Base-by-base conservation (phyloP, 768 basidiomycete species). In the Xerocomus brunneocitrinus region DNA sequence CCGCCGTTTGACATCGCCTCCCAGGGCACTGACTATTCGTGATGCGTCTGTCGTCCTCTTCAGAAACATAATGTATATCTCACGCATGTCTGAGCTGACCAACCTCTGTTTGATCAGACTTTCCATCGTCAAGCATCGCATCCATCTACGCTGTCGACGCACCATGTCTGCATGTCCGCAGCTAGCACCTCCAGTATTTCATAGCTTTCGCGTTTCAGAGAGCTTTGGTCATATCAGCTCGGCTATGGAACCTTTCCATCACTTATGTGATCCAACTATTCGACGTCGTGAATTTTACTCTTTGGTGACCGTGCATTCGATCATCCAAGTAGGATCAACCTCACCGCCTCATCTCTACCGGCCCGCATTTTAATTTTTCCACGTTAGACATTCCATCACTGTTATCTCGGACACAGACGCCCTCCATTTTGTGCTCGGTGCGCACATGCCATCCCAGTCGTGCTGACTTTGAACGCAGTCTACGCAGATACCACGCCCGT, bases 141-240 rank as follows among this genome's bases (percentile, higher is more conserved):
- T 57, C 49, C 35, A 34, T 35, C 42, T 55, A 47, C 47, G 50
- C 36, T 55, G n/a, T 53, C 56, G 42, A 57, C 57, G 8, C 57
- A 59, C 57, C 66, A 58, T 61, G 53, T 32, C 49, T 58, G 59
- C 65, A 59, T 63, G 65, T 59, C 47, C 41, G 27, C 59, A 62
- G 48, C 49, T 5, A 35, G 41, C 14, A 41, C n/a, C 34, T 43
- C 42, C 10, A 10, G 32, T 12, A 34, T 34, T 34, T 34, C 32
- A 34, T 34, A 8, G 10, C 16, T 36, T n/a, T 6, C n/a, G 36
- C n/a, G 14, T 16, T 36, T 34, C 34, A 14, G 12, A 34, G 12
- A 34, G 16, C 36, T 36, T 14, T 25, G 24, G 12, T 9, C n/a
- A n/a, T n/a, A 19, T 19, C 19, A 19, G 19, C 24, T 42, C 13